Evolutionary conservation across 2,329 filamentous ascomycete species (phyloP).

Genomic region (Penicillium rolfsii): DNA sequence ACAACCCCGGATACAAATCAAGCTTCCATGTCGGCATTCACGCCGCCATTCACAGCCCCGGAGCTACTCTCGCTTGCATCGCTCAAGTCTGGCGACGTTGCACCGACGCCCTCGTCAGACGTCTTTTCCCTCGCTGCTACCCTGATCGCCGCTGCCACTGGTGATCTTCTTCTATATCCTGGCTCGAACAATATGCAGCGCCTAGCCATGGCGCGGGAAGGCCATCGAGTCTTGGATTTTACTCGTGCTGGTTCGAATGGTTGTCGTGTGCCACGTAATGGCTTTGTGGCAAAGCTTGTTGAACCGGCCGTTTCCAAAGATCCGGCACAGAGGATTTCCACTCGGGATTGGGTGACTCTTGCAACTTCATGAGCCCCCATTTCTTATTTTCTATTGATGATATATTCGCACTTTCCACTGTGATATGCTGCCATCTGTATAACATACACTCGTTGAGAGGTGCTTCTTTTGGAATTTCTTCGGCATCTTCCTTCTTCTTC

Average conservation of each 20-base stretch:
- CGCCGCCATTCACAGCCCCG: slow-evolving; percentile 51
- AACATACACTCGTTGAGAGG: slow-evolving; percentile 1
- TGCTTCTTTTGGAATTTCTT: not conserved
- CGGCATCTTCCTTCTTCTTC: not conserved
- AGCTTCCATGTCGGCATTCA: slow-evolving; percentile 45
- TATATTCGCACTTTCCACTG: not conserved
- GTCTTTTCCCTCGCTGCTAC: slow-evolving; percentile 53
- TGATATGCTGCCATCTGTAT: not conserved
- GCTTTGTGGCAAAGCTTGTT: slow-evolving; percentile 45
- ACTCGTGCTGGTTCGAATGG: slow-evolving; percentile 44
- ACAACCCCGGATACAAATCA: slow-evolving; percentile 19
- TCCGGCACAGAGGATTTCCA: slow-evolving; percentile 36
- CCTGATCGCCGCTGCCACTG: slow-evolving; percentile 50
- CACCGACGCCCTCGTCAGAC: slow-evolving; percentile 47
- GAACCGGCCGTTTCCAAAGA: slow-evolving; percentile 46
- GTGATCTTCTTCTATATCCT: slow-evolving; percentile 49
- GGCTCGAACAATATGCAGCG: slow-evolving; percentile 45
- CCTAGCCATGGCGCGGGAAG: slow-evolving; percentile 49
- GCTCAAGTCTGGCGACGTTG: slow-evolving; percentile 38
- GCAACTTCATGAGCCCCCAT: slow-evolving; percentile 16
- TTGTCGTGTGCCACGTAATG: slow-evolving; percentile 44
- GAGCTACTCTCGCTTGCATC: slow-evolving; percentile 47
- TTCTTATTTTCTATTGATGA: not conserved
- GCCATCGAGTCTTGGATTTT: slow-evolving; percentile 48
- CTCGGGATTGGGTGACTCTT: slow-evolving; percentile 39